A percentile compares a stretch with the other conserved stretches of the same genome.
Evolutionary conservation across 2,329 filamentous ascomycete species (phyloP).

Genomic region (Laburnicola sp.): DNA sequence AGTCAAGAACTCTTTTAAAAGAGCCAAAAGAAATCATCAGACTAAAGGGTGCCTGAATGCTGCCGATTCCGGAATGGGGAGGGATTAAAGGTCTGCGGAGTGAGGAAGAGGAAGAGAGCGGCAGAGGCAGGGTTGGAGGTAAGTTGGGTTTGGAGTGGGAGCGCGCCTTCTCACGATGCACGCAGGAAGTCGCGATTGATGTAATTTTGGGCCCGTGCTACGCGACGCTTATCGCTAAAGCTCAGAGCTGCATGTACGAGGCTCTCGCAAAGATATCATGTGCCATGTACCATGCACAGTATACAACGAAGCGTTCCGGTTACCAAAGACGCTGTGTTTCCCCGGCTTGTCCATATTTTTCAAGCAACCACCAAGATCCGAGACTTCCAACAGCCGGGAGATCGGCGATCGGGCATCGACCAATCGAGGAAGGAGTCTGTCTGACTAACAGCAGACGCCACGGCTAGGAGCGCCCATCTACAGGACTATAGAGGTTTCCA

Average conservation of each 20-base stretch:
- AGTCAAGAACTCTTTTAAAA: conserved; percentile 15
- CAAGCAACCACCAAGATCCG: background rate
- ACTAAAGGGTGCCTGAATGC: conserved; percentile 13
- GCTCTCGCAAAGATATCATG: no score
- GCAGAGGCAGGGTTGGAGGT: conserved; percentile 6
- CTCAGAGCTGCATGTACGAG: no score
- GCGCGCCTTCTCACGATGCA: conserved; percentile 29
- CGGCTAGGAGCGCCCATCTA: no score
- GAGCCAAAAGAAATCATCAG: conserved; percentile 7
- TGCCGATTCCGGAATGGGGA: conserved; percentile 8
- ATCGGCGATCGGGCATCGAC: no score
- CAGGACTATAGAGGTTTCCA: no score
- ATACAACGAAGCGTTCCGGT: no score
- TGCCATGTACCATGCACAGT: no score
- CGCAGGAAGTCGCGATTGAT: conserved; percentile 41
- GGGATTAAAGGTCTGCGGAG: conserved; percentile 8
- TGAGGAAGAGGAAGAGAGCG: conserved; percentile 14
- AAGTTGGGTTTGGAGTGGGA: conserved; percentile 21
- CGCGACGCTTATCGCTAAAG: conserved; percentile 30
- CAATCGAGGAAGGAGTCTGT: no score
- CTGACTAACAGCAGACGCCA: no score
- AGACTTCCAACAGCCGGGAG: no score
- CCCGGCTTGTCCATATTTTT: background rate
- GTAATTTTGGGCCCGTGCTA: conserved; percentile 32
- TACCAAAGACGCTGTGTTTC: background rate